Evolutionary conservation across 2,329 filamentous ascomycete species (phyloP).

Genomic region (Scleromitrula shiraiana): DNA sequence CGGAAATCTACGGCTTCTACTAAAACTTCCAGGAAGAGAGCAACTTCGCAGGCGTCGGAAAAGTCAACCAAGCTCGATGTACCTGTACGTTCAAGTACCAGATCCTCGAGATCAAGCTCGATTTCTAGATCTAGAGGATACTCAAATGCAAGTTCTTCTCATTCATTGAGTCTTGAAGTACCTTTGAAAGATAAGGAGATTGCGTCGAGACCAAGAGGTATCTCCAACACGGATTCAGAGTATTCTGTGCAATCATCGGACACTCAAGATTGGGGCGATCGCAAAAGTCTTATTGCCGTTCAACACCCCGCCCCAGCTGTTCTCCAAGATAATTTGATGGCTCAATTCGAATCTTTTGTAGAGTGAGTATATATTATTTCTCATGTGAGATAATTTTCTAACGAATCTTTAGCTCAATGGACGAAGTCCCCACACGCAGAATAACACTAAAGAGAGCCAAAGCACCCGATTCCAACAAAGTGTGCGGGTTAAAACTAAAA

Average conservation of each 20-base stretch:
- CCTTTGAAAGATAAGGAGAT: not conserved
- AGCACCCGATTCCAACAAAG: not conserved
- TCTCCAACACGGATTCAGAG: slow-evolving; percentile 2
- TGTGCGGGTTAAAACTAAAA: not conserved
- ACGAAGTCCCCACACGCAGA: slow-evolving; percentile 1
- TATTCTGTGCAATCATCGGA: not conserved
- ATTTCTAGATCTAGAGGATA: not conserved
- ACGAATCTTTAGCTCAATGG: not conserved
- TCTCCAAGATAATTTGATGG: not conserved
- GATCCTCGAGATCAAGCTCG: not conserved
- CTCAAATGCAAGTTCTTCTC: not conserved
- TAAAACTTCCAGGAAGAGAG: not conserved
- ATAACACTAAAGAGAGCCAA: not conserved
- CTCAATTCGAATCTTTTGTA: slow-evolving; percentile 5
- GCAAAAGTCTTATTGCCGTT: not conserved
- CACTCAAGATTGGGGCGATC: slow-evolving; percentile 2
- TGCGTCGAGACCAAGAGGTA: not conserved
- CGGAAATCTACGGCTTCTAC: not conserved
- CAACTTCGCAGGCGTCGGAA: slow-evolving; percentile 2
- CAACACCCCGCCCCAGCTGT: not conserved
- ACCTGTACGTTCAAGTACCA: not conserved
- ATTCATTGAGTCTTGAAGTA: not conserved
- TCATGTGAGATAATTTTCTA: not conserved
- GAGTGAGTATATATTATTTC: not conserved
- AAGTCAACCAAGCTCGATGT: slow-evolving; percentile 2